Conservation (phyloP, 305 asterid genomes). For the Fraxinus sp. region DNA sequence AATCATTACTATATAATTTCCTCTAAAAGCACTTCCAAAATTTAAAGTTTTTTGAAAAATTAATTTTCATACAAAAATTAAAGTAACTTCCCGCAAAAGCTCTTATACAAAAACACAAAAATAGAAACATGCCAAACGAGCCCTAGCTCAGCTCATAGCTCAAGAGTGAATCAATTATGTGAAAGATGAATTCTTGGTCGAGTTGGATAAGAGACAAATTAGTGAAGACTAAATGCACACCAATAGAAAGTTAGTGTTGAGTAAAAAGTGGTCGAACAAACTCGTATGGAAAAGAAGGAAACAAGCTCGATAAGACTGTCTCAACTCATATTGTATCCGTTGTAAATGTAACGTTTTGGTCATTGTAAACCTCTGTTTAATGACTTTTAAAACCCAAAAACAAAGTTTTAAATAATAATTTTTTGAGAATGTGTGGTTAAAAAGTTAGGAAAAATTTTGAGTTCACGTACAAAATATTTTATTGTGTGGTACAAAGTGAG, state of each 20-base stretch:
- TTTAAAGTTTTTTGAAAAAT: too few species aligned
- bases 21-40: too few species aligned
- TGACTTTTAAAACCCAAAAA: too few species aligned
- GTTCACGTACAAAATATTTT: too few species aligned
- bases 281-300: background rate
- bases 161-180: background rate
- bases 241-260: background rate
- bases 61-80: too few species aligned
- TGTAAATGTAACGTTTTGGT: background rate
- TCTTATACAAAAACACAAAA: too few species aligned
- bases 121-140: background rate
- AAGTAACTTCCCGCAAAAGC: too few species aligned
- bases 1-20: too few species aligned
- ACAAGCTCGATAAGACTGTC: background rate
- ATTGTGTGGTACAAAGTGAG: too few species aligned
- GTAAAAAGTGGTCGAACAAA: background rate
- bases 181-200: background rate
- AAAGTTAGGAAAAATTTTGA: too few species aligned
- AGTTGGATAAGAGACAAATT: background rate
- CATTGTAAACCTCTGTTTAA: background rate
- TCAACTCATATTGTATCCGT: background rate
- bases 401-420: too few species aligned
- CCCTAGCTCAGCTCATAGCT: background rate
- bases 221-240: background rate
- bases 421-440: too few species aligned